Conservation (phyloP, 768 basidiomycete species). For the Pleurotus tuoliensis region DNA sequence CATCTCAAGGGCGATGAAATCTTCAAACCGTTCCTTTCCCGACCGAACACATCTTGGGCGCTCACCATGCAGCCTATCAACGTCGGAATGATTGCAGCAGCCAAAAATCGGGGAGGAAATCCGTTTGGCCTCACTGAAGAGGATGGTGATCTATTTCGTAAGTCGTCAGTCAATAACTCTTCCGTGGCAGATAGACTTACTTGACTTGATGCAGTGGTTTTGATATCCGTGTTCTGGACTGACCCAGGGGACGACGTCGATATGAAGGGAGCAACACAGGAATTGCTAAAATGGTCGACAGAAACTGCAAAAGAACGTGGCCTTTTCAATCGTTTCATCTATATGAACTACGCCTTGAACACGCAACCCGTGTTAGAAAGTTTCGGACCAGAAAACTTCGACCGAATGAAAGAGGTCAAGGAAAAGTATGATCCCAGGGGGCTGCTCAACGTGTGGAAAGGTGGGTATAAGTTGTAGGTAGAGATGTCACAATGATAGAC, state of each 20-base stretch:
- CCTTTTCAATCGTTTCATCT: conserved; percentile 7
- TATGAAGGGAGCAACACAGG: neutral
- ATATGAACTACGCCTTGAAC: conserved; percentile 8
- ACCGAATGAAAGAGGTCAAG: neutral
- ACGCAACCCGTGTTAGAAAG: neutral
- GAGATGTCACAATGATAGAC: too few relatives aligned
- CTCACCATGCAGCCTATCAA: conserved; percentile 2
- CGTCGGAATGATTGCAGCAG: conserved; percentile 2
- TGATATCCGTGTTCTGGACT: conserved; percentile 6
- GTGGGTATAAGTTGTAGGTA: conserved; percentile 2
- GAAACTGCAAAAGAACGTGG: conserved; percentile 5
- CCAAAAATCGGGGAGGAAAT: conserved; percentile 6
- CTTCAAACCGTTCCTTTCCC: neutral
- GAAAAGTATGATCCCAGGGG: neutral
- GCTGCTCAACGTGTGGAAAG: neutral
- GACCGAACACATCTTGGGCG: neutral
- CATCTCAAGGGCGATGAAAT: neutral
- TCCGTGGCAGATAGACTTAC: neutral
- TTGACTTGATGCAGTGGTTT: neutral
- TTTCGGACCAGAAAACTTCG: neutral
- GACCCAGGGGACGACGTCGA: conserved; percentile 8
- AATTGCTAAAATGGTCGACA: conserved; percentile 1
- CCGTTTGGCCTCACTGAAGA: conserved; percentile 1
- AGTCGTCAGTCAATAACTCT: neutral
- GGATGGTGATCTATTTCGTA: conserved; percentile 11